Evolutionary conservation across 1,284 basidiomycete species (phyloP).

Genomic region (Athelia psychrophila): DNA sequence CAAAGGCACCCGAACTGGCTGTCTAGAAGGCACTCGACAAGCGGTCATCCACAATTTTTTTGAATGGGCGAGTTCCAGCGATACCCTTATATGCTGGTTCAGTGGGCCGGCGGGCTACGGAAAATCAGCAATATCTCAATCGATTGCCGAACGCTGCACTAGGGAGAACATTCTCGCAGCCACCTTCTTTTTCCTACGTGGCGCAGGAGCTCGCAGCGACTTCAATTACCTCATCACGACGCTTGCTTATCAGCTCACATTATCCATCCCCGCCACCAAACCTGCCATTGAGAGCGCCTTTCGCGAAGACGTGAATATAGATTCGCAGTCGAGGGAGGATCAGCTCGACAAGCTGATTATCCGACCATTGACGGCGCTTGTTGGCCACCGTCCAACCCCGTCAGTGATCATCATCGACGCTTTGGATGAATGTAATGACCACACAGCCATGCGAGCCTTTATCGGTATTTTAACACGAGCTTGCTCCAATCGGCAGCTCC

Average conservation of each 20-base stretch:
- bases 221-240: background rate
- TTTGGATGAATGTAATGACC: background rate
- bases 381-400: background rate
- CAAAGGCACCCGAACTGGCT: background rate
- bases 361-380: background rate
- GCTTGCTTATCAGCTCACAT: background rate
- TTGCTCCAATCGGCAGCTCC: background rate
- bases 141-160: background rate
- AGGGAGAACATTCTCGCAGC: background rate
- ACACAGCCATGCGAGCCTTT: background rate
- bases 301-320: background rate
- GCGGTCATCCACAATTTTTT: background rate
- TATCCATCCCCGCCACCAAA: background rate
- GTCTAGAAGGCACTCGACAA: background rate
- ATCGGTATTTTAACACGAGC: background rate
- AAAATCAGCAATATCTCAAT: background rate
- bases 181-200: background rate
- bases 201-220: background rate
- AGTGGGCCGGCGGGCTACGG: background rate
- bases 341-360: background rate
- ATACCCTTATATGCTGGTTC: background rate
- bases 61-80: background rate
- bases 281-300: background rate
- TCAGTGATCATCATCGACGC: background rate
- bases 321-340: background rate